These are phyloP conservation scores for Ceratonia siliqua DNA, from an alignment of 306 rosid genomes.

Conservation along the genomic window DNA sequence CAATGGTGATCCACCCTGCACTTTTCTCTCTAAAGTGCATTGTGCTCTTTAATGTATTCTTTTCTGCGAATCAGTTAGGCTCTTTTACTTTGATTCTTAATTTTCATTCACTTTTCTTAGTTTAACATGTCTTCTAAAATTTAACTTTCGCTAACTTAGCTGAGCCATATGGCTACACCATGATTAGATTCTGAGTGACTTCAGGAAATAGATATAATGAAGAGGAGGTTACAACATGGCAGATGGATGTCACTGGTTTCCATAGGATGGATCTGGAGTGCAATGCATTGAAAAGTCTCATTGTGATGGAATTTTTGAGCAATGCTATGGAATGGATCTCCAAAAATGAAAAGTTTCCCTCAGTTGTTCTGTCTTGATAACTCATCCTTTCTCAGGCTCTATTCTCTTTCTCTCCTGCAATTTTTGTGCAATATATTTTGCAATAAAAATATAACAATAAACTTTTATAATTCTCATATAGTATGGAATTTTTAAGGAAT, in stretches of 20 bases:
- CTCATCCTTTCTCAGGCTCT: not conserved
- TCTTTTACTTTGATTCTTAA: no score
- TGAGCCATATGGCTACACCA: not conserved
- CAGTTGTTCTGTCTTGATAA: not conserved
- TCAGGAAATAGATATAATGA: not conserved
- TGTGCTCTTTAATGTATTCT: not conserved
- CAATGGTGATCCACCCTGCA: not conserved
- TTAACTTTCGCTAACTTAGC: not conserved
- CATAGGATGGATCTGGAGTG: not conserved
- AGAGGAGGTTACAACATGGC: not conserved
- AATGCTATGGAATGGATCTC: not conserved
- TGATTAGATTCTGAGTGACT: not conserved
- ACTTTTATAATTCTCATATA: no score
- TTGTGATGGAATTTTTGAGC: no score
- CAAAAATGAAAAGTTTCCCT: not conserved
- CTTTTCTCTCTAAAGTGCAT: not conserved
- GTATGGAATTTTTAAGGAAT: not conserved
- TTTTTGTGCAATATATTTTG: no score
- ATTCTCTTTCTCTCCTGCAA: not conserved
- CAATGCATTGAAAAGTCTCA: not conserved
- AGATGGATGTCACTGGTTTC: not conserved
- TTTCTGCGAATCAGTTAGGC: no score
- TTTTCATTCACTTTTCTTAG: not conserved
- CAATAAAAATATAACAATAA: no score
- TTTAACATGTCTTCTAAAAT: not conserved